Conservation (phyloP, 352 stramenopile species). For the Pelagophyceae sp. region DNA sequence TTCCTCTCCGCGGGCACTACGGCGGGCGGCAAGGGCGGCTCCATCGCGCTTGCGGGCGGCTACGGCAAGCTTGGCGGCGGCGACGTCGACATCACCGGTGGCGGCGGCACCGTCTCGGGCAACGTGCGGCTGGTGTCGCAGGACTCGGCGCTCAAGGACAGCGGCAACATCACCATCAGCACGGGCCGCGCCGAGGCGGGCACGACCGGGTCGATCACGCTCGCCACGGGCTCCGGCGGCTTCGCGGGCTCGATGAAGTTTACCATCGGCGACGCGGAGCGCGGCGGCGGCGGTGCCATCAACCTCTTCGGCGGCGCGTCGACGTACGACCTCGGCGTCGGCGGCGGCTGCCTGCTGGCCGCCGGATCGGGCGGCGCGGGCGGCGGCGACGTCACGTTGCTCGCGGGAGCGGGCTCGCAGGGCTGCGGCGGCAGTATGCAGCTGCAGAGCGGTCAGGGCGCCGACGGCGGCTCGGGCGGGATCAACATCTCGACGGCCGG, state of each 20-base stretch:
- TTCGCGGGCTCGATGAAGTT: neutral
- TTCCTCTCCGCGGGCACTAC: neutral
- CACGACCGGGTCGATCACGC: neutral
- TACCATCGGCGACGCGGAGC: neutral
- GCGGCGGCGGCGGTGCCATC: slow-evolving; percentile 18
- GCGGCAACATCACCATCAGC: slow-evolving; percentile 46
- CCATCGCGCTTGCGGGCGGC: neutral
- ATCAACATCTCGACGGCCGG: slow-evolving; percentile 50
- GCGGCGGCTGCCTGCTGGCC: no score
- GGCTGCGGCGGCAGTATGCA: slow-evolving; percentile 46
- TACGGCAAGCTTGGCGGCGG: slow-evolving; percentile 41
- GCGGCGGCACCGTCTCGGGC: slow-evolving; percentile 48
- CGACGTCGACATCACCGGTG: slow-evolving; percentile 40
- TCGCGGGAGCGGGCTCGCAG: slow-evolving; percentile 49
- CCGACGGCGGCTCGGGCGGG: slow-evolving; percentile 34
- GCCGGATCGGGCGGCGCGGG: slow-evolving; percentile 25
- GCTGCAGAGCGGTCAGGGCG: slow-evolving; percentile 48
- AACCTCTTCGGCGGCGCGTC: slow-evolving; percentile 33
- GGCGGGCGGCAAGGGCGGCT: neutral
- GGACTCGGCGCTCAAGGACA: slow-evolving; percentile 45
- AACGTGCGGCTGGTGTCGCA: slow-evolving; percentile 50
- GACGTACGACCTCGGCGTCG: neutral
- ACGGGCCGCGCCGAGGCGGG: slow-evolving; percentile 41
- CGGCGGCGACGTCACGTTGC: slow-evolving; percentile 46
- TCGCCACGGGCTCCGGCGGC: neutral